Evolutionary conservation across 1,284 basidiomycete species (phyloP), one percentile per base, ranked within the genome.

Genomic region (Tylopilus sp.): DNA sequence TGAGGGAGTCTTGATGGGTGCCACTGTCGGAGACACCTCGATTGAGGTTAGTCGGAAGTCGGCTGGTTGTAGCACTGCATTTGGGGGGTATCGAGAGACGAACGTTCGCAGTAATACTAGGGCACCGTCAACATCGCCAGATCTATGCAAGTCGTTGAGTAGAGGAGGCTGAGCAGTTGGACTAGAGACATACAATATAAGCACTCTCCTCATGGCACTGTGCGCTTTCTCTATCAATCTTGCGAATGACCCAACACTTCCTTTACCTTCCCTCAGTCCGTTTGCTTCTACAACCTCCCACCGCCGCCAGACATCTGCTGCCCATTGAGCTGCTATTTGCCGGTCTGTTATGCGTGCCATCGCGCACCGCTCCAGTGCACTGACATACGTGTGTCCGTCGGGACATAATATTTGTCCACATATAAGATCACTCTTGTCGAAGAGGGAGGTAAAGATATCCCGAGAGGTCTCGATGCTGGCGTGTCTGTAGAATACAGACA

Each of bases 401-500:
- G 84, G 82, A 59, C 70, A 63, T 3, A 84, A 73, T 3, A 82
- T 77, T 16, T 77, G 57, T 29, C 7, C 32, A 29, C 26, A 4
- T 6, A 60, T 57, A 12, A 56, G 41, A 53, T 53, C 13, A 10
- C 7, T 26, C 44, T 61, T 32, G 57, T 52, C 74, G 65, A 87
- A 91, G 5, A 91, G 66, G 10, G 77, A 79, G 65, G 81, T 74
- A 73, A 90, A 91, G 8, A 86, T 73, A 19, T 82, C 80, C 13
- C 79, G 80, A 16, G 87, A 81, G 1, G 77, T 77, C 33, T 86
- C 83, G 51, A 94, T 76, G 3, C 85, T 80, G 1, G 86, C 76
- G 71, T 94, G 91, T 66, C 84, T 76, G 82, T 93, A 89, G 69
- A 92, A 87, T 0, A 96, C 91, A 3, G 93, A 88, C 49, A 98